These are phyloP conservation scores for Plenodomus biglobosus DNA, from an alignment of 2,329 filamentous ascomycete genomes.

Conservation along the genomic window DNA sequence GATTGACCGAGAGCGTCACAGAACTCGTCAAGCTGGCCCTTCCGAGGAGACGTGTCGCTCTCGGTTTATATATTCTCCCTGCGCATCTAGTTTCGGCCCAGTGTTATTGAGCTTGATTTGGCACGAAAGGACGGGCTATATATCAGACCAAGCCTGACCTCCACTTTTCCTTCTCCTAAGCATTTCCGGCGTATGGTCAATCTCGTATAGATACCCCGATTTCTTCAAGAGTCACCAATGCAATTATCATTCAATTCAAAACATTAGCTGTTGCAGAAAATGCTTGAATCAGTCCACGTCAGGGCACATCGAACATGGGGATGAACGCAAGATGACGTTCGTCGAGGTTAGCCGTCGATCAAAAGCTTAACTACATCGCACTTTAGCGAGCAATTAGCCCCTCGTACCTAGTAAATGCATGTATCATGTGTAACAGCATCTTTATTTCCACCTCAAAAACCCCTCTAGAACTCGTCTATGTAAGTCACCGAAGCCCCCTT, in stretches of 20 bases:
- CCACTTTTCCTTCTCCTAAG: not conserved
- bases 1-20: no score
- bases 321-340: not conserved
- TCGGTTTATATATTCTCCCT: no score
- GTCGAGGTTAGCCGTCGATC: not conserved
- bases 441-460: not conserved
- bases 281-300: not conserved
- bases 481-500: no score
- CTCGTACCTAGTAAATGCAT: conserved; percentile 1
- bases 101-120: no score
- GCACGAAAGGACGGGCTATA: no score
- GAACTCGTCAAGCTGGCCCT: no score
- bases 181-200: conserved; percentile 5
- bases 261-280: not conserved
- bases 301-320: not conserved
- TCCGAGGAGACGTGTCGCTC: no score
- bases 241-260: not conserved
- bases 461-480: no score
- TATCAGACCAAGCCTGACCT: not conserved
- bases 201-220: conserved; percentile 18
- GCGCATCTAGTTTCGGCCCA: no score
- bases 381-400: conserved; percentile 15
- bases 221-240: not conserved
- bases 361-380: conserved; percentile 8
- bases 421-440: conserved; percentile 1